A percentile compares a stretch with the other conserved stretches of the same genome.
Evolutionary conservation across 179 eudicot species (phyloP).

Genomic region (Beta corolliflora): DNA sequence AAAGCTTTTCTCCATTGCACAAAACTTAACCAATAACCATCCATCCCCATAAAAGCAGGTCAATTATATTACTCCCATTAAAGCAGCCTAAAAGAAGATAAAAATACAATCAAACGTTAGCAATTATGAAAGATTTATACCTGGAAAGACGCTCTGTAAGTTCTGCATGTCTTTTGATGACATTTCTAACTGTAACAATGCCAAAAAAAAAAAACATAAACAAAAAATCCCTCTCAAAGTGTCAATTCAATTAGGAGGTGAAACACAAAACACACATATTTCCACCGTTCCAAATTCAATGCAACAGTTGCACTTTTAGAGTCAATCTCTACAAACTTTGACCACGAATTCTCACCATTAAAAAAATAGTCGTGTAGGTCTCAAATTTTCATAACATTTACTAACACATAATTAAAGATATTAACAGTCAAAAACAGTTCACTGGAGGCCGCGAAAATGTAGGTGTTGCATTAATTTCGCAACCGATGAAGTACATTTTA

Average conservation of each 20-base stretch:
- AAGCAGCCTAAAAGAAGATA: background rate
- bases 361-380: no score
- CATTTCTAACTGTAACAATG: slow-evolving; percentile 59
- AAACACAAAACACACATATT: background rate
- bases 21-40: background rate
- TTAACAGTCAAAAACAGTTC: no score
- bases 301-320: no score
- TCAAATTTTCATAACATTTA: no score
- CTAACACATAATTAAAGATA: no score
- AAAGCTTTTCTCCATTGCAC: background rate
- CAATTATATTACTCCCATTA: background rate
- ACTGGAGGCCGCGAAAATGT: no score
- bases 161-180: slow-evolving; percentile 76
- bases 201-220: slow-evolving; percentile 2
- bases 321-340: no score
- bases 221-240: background rate
- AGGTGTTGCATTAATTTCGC: no score
- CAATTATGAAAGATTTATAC: slow-evolving; percentile 30
- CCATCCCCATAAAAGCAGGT: background rate
- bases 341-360: no score
- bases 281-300: no score
- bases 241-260: background rate
- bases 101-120: background rate
- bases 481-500: no score
- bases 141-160: slow-evolving; percentile 84